A percentile compares a stretch with the other conserved stretches of the same genome.
These are phyloP conservation scores for Curvularia sp. DNA, from an alignment of 2,329 filamentous ascomycete species.

Conservation along the genomic window DNA sequence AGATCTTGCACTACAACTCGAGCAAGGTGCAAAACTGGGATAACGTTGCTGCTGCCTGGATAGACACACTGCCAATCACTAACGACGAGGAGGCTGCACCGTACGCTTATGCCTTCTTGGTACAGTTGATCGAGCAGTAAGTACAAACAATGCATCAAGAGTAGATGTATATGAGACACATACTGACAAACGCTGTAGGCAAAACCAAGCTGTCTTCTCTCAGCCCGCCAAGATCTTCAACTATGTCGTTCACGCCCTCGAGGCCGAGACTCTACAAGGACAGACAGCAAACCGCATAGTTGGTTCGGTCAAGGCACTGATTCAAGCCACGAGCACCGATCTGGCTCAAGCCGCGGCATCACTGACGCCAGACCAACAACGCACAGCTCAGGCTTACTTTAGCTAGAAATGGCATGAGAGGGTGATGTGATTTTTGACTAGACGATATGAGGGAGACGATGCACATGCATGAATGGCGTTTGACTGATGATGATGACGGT, in stretches of 20 bases:
- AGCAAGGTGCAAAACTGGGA: slow-evolving; percentile 77
- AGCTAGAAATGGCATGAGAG: slow-evolving; percentile 55
- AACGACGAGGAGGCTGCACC: slow-evolving; percentile 98
- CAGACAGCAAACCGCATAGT: slow-evolving; percentile 81
- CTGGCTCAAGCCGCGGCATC: slow-evolving; percentile 76
- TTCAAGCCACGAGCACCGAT: slow-evolving; percentile 76
- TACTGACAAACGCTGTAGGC: slow-evolving; percentile 60
- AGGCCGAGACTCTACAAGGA: slow-evolving; percentile 87
- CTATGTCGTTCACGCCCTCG: slow-evolving; percentile 85
- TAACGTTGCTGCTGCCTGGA: slow-evolving; percentile 81
- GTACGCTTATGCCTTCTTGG: slow-evolving; percentile 91
- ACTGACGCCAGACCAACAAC: slow-evolving; percentile 81
- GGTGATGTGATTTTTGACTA: slow-evolving; percentile 1
- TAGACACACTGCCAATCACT: slow-evolving; percentile 86
- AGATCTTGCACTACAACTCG: slow-evolving; percentile 91
- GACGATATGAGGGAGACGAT: slow-evolving; percentile 5
- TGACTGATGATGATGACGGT: slow-evolving; percentile 5
- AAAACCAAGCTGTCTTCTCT: slow-evolving; percentile 80
- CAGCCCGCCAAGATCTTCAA: slow-evolving; percentile 84
- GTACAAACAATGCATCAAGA: slow-evolving; percentile 52
- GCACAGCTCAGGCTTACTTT: slow-evolving; percentile 79
- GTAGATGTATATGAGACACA: not conserved
- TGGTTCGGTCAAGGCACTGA: slow-evolving; percentile 76
- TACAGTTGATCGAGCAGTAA: slow-evolving; percentile 93
- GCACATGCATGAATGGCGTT: slow-evolving; percentile 16